A percentile compares a stretch with the other conserved stretches of the same genome.
phyloP scores from a whole-genome alignment of 2,329 filamentous ascomycete species.

The Eurotiales sp. region DNA sequence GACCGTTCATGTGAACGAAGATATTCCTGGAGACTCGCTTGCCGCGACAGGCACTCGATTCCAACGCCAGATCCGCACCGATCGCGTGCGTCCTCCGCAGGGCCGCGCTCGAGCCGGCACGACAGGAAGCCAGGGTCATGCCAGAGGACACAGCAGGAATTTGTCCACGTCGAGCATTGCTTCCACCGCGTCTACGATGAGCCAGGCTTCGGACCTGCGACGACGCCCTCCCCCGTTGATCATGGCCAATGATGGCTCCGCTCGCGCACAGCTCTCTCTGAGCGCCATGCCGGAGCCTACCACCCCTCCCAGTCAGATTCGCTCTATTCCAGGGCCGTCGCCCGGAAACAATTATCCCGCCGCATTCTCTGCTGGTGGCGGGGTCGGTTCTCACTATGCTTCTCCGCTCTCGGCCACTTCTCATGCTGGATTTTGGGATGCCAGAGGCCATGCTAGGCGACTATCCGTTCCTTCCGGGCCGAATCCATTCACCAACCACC shows the following conservation, averaged over 20 bases:
- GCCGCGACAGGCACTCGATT: conserved; percentile 90
- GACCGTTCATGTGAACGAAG: conserved; percentile 95
- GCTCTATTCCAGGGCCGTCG: conserved; percentile 62
- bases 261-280: conserved; percentile 60
- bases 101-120: conserved; percentile 74
- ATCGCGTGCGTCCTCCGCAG: conserved; percentile 67
- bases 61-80: conserved; percentile 85
- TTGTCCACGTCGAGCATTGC: conserved; percentile 83
- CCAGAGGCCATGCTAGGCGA: conserved; percentile 66
- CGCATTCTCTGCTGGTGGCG: conserved; percentile 71
- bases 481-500: conserved; percentile 71
- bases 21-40: conserved; percentile 89
- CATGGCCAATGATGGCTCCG: conserved; percentile 67
- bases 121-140: conserved; percentile 66
- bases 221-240: conserved; percentile 76
- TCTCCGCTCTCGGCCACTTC: conserved; percentile 70
- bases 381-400: conserved; percentile 68
- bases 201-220: conserved; percentile 59
- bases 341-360: conserved; percentile 75
- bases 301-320: conserved; percentile 61
- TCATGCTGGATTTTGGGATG: conserved; percentile 68
- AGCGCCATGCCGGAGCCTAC: conserved; percentile 62
- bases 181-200: conserved; percentile 68
- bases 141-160: conserved; percentile 76
- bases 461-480: conserved; percentile 75